Evolutionary conservation across 2,329 filamentous ascomycete genomes (phyloP), one percentile per base, ranked within the genome.

Genomic region (Pyricularia pennisetigena): DNA sequence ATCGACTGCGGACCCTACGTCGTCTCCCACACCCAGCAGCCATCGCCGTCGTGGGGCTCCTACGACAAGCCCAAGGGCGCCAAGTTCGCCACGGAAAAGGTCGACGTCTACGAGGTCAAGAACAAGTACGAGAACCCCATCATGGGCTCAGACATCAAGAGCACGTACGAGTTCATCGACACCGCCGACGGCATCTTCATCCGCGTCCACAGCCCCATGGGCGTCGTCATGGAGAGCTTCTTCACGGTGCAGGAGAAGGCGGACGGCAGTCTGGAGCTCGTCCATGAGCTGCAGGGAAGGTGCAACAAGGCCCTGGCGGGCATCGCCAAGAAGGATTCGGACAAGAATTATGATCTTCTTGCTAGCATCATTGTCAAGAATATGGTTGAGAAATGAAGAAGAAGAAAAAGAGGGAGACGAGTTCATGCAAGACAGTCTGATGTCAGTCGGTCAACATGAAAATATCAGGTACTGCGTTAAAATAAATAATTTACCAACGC

Each of bases 71-170:
- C 73, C n/a, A 73, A 75, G 49, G 69, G 75, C 0, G 71, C 72
- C 14, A 73, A 73, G n/a, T 75, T 78, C 2, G 71, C 74, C 10
- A 69, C 74, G 30, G 69, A 68, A n/a, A 72, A 74, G 29, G 69
- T 75, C 32, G 73, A 75, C 64, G 76, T 78, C 70, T 86, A 82
- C 75, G 77, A 78, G 30, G 82, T 86, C 29, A 83, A 79, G 6
- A 82, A 84, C 70, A 76, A 79, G 57, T 78, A 85, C 10, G 82
- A 85, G 71, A 78, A 83, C 57, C 77, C 86, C 26, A 84, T 84
- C 4, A 83, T 83, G 83, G 83, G 84, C 72, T 82, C 79, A 66
- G 81, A 82, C 65, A 82, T 86, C 9, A 79, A 82, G 67, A 86
- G 83, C 76, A 81, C 75, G 4, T 84, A 85, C 72, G 84, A 86